Base-by-base conservation (phyloP, 2,329 filamentous ascomycete genomes). In the Juglanconis oblonga region DNA sequence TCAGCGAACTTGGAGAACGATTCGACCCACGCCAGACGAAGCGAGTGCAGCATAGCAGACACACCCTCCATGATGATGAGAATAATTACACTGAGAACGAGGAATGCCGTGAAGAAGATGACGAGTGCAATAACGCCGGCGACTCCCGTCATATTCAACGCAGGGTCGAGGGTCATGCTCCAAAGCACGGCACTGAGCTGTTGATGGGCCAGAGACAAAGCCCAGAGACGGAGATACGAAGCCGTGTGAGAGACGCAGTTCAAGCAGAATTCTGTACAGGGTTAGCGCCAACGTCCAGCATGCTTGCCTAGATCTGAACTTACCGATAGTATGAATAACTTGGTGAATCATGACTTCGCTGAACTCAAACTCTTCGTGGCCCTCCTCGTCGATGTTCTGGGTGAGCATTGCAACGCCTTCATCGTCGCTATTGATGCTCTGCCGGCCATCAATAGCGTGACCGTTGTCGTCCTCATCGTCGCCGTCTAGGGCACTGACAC, bases 241-340 rank as follows among this genome's bases (percentile, higher is more conserved):
- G 95, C 95, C 4, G 96, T 99, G 78, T 99, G 95, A 35, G 95
- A 99, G 64, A 99, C 94, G 75, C 94, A 98, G 82, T 99, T 99
- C 69, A 99, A 84, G 73, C 95, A 99, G 81, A 99, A 99, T 83
- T 99, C 92, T 92, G 67, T 4, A 31, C 8, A 31, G 14, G 13
- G 64, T 79, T 72, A 79, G 72, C 53, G 50, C 1, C 24, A 40
- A 17, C 51, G 40, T 40, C 8, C 13, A 33, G 33, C 11, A 14
- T 38, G 14, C 36, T 45, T 24, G 9, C 2, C 14, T 14, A 42
- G 44, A 13, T 6, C n/a, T 11, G 32, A 24, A 67, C 88, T 76
- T 87, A 94, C 91, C 92, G 70, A 98, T 98, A 17, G 94, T 98
- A 79, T 98, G 96, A 71, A 99, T 99, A 73, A 97, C 87, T 76